Evolutionary conservation across 2,329 filamentous ascomycete genomes (phyloP), one percentile per base, ranked within the genome.

Genomic region (Colletotrichum sp.): DNA sequence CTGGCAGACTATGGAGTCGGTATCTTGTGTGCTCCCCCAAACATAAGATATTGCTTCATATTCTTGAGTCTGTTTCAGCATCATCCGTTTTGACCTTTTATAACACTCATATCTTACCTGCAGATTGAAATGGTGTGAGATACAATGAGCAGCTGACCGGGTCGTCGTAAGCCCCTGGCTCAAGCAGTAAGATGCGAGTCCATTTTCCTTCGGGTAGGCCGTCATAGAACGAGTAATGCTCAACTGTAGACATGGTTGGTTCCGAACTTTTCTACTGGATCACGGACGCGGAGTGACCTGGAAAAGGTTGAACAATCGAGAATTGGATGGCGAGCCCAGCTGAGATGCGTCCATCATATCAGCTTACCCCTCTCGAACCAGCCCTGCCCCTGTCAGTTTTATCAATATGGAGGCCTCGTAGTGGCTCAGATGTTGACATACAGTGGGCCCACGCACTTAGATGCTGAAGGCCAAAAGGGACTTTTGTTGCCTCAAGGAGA

Each of bases 41-140:
- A 63, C 59, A 21, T 63, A 63, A 12, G 30, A 34, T n/a, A 63
- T 36, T 13, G 59, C 59, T 15, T 63, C 30, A 9, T 63, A 63
- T 36, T 30, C 30, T 32, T 62, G 0, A 9, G 1, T 0, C n/a
- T 32, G 2, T 4, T 0, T 60, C 3, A 28, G 24, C 0, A 24
- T 9, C 12, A 6, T 60, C 5, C 16, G 28, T 21, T 44, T n/a
- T 44, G 18, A n/a, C 16, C 0, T 44, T 18, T 44, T 12, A 10
- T 10, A n/a, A 3, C 18, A 8, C 0, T 3, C 3, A n/a, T 62
- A 1, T 8, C 52, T 57, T 21, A n/a, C 59, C 59, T 63, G 59
- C 59, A 6, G 59, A 62, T 62, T 36, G 59, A 16, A 34, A 63
- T 6, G n/a, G 18, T 3, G 12, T 32, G 10, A 32, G 59, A 21